phyloP scores from a whole-genome alignment of 2,329 filamentous ascomycete species.

The Diaporthe citriasiana region DNA sequence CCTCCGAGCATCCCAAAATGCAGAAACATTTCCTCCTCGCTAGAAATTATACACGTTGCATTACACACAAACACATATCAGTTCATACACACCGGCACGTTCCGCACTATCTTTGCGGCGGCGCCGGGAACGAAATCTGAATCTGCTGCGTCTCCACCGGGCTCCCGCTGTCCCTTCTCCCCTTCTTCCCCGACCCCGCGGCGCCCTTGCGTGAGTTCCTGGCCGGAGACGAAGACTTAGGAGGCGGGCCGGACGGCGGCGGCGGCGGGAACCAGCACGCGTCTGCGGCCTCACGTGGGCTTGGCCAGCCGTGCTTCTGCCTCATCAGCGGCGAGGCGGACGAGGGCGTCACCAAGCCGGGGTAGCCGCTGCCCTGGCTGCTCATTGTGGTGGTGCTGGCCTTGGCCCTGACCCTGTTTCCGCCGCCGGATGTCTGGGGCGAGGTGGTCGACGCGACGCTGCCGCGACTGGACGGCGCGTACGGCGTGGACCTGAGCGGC shows the following conservation, averaged over 20 bases:
- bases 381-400: conserved; percentile 37
- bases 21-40: background rate
- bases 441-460: background rate
- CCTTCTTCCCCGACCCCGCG: conserved; percentile 16
- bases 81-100: background rate
- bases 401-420: conserved; percentile 9
- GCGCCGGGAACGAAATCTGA: conserved; percentile 57
- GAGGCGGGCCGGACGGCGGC: conserved; percentile 42
- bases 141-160: conserved; percentile 55
- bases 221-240: conserved; percentile 22
- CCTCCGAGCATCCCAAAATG: conserved; percentile 7
- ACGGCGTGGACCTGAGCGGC: background rate
- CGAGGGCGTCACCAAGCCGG: conserved; percentile 1
- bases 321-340: conserved; percentile 35
- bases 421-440: background rate
- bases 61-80: background rate
- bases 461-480: background rate
- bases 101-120: conserved; percentile 47
- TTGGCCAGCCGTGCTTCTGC: conserved; percentile 41
- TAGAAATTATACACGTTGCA: background rate
- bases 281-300: conserved; percentile 18
- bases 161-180: conserved; percentile 46
- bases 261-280: conserved; percentile 40
- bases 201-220: conserved; percentile 28
- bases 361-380: conserved; percentile 42